Conservation (phyloP, 306 rosid genomes). For the Dryas drummondii region DNA sequence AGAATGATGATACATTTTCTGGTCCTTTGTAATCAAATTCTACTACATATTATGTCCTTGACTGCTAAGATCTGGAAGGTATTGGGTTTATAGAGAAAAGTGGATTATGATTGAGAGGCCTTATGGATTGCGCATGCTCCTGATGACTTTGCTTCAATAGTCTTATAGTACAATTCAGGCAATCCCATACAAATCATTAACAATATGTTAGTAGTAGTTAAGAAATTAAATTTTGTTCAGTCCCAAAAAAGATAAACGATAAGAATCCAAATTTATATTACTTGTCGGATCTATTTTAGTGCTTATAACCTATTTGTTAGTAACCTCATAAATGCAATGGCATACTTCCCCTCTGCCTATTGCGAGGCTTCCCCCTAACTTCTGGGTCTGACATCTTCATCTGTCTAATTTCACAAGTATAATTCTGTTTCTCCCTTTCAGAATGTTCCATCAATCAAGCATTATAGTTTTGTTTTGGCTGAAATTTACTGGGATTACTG, state of each 20-base stretch:
- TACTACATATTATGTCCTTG: background rate
- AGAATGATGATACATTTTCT: background rate
- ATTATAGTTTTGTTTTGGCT: background rate
- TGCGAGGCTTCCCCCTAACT: background rate
- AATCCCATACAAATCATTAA: background rate
- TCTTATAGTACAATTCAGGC: background rate
- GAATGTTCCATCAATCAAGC: background rate
- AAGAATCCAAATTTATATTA: background rate
- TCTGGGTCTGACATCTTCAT: background rate
- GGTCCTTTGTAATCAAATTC: background rate
- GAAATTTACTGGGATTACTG: constrained; percentile 9
- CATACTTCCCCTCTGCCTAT: background rate
- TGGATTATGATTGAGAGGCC: background rate
- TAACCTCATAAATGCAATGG: background rate
- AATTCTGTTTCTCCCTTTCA: background rate
- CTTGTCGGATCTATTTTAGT: background rate
- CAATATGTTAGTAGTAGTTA: background rate
- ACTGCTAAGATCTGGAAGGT: background rate
- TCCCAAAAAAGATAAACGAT: no score
- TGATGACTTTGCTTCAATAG: background rate
- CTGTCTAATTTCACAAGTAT: background rate
- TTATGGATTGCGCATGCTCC: background rate
- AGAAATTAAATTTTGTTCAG: no score
- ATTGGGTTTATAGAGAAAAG: background rate
- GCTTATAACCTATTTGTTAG: background rate